Base-by-base conservation (phyloP, 2,329 filamentous ascomycete species). In the Huntiella abstrusa region DNA sequence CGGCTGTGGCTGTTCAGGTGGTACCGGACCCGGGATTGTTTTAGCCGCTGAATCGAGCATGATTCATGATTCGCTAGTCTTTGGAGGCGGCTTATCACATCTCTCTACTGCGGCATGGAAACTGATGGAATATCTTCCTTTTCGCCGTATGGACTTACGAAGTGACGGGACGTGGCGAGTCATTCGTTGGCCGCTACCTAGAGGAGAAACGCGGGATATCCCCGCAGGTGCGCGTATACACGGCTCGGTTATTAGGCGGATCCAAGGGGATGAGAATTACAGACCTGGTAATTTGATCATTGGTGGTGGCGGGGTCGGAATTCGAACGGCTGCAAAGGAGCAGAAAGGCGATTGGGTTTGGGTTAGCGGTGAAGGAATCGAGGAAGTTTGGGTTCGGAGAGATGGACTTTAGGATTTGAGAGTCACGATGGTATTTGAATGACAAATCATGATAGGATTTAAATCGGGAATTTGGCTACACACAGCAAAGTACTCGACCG, bases 81-180 rank as follows among this genome's bases (percentile, higher is more conserved):
- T 75, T 54, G 66, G 68, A 10, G 70, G 73, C 10, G 81, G 81
- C 0, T 63, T 81, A 3, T 58, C 67, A 0, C 51, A 52, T 17
- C 47, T 63, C 3, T 71, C 75, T 0, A 80, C 84, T 0, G 53
- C 79, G 0, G 70, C 68, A 2, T 88, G 83, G 83, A 80, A 76
- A 33, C 58, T 83, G 16, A 83, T 88, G 82, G 83, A 88, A 55
- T 86, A 80, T 57, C 64, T 88, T 17, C 83, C 83, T 0, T 87
- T 88, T 61, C 71, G 80, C 1, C 69, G 83, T 17, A 87, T 91
- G 80, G 83, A 88, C 53, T 63, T 88, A 5, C 75, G 76, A 51
- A 50, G 64, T 0, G 79, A 87, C 51, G 81, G 81, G 0, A 75
- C 73, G 0, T 91, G 84, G 83, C 78, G 75, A 58, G 78, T 81